Percentiles rank a stretch among this genome's conserved stretches.
Evolutionary conservation across 495 filamentous ascomycete species (phyloP).

Genomic region (Lasiosphaeria hispida): DNA sequence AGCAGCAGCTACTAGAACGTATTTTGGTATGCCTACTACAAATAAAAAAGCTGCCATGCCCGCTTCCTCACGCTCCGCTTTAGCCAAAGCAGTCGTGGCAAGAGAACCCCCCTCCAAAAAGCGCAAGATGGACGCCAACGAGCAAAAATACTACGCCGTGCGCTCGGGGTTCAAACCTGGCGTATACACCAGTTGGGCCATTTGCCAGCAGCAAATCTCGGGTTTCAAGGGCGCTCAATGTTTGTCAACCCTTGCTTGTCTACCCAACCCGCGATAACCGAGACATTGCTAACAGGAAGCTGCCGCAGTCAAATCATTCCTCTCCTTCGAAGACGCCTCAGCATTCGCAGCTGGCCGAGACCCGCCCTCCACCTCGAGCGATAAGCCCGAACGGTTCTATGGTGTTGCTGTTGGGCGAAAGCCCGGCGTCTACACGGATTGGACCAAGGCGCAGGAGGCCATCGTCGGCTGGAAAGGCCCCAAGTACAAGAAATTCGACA

Average conservation of each 20-base stretch:
- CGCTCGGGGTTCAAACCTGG: slow-evolving; percentile 73
- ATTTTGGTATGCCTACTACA: no score
- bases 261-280: slow-evolving; percentile 14
- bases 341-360: slow-evolving; percentile 68
- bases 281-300: not conserved
- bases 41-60: no score
- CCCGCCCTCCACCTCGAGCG: slow-evolving; percentile 26
- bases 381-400: slow-evolving; percentile 63
- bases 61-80: no score
- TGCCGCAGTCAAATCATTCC: slow-evolving; percentile 75
- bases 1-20: no score
- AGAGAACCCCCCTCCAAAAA: slow-evolving; percentile 30
- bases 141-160: slow-evolving; percentile 84
- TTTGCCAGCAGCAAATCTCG: slow-evolving; percentile 76
- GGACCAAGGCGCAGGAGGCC: slow-evolving; percentile 72
- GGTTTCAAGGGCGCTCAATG: slow-evolving; percentile 84
- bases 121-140: slow-evolving; percentile 36
- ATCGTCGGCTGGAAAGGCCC: slow-evolving; percentile 74
- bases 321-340: slow-evolving; percentile 70
- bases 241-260: slow-evolving; percentile 43
- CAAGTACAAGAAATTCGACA: slow-evolving; percentile 78
- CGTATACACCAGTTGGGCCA: slow-evolving; percentile 80
- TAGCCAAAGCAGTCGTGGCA: no score
- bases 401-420: slow-evolving; percentile 75
- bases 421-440: slow-evolving; percentile 90